phyloP scores from a whole-genome alignment of 495 filamentous ascomycete species.

The Platismatia glauca region DNA sequence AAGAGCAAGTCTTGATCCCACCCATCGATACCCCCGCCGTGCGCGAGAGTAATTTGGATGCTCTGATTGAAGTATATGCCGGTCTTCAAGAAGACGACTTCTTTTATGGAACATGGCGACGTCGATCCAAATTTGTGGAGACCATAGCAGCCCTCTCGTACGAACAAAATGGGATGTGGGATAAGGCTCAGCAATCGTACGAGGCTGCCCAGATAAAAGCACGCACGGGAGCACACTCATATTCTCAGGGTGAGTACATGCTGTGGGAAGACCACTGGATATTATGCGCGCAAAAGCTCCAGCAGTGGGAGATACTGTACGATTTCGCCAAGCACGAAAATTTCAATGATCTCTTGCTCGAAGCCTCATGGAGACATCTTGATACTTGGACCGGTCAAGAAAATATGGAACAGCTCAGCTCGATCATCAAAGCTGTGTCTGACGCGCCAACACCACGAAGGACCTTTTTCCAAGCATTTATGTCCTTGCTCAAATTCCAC shows the following conservation, averaged over 20 bases:
- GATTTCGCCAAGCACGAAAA: conserved; percentile 99
- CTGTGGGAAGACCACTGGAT: conserved; percentile 99
- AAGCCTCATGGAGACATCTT: conserved; percentile 86
- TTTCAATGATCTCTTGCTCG: conserved; percentile 90
- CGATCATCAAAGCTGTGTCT: conserved; percentile 87
- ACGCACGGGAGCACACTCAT: conserved; percentile 81
- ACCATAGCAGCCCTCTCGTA: conserved; percentile 95
- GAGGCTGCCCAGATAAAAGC: conserved; percentile 96
- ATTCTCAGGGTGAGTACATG: conserved; percentile 95
- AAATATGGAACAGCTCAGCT: conserved; percentile 80
- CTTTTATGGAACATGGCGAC: conserved; percentile 96
- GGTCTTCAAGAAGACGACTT: conserved; percentile 88
- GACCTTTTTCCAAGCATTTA: conserved; percentile 96
- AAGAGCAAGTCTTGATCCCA: conserved; percentile 74
- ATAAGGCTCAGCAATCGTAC: conserved; percentile 92
- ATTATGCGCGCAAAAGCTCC: conserved; percentile 91
- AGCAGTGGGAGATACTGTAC: conserved; percentile 95
- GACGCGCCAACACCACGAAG: conserved; percentile 91
- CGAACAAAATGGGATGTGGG: conserved; percentile 99
- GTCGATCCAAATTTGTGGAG: conserved; percentile 89
- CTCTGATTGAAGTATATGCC: conserved; percentile 82
- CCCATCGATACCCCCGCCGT: conserved; percentile 73
- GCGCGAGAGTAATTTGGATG: conserved; percentile 89
- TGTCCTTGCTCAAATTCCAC: conserved; percentile 87
- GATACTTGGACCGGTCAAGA: conserved; percentile 84